A percentile compares a stretch with the other conserved stretches of the same genome.
These are phyloP conservation scores for Cicer judaicum DNA, from an alignment of 306 rosid species.

Conservation along the genomic window DNA sequence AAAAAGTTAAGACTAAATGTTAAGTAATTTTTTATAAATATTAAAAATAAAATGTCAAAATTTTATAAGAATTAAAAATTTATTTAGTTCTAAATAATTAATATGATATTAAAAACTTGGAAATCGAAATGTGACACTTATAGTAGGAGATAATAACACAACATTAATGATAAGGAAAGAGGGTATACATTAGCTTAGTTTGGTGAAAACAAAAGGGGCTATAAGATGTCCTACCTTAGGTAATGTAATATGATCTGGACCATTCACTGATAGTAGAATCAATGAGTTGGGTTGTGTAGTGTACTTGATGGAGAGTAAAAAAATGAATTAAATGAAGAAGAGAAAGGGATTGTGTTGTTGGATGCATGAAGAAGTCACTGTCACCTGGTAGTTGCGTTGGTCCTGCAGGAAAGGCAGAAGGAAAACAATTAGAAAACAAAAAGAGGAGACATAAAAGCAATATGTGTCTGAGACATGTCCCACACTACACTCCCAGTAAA, in stretches of 20 bases:
- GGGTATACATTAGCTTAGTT: slow-evolving; percentile 4
- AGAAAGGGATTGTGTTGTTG: slow-evolving; percentile 34
- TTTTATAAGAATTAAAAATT: too few species aligned
- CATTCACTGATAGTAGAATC: slow-evolving; percentile 48
- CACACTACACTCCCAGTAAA: slow-evolving; percentile 49
- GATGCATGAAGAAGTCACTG: slow-evolving; percentile 53
- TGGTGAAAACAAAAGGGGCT: too few species aligned
- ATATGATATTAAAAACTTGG: too few species aligned
- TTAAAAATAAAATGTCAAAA: too few species aligned
- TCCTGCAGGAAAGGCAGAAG: slow-evolving; percentile 40
- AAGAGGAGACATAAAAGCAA: slow-evolving; percentile 56
- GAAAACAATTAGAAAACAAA: slow-evolving; percentile 59
- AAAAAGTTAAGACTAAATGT: too few species aligned
- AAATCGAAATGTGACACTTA: too few species aligned
- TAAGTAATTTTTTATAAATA: too few species aligned
- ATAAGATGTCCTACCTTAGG: not conserved
- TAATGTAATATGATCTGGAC: slow-evolving; percentile 44
- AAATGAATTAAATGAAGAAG: slow-evolving; percentile 49
- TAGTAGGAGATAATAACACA: too few species aligned
- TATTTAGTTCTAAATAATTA: too few species aligned
- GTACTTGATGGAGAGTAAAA: slow-evolving; percentile 9
- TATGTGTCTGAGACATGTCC: slow-evolving; percentile 56
- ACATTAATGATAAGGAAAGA: slow-evolving; percentile 41
- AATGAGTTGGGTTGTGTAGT: slow-evolving; percentile 45
- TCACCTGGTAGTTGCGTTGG: slow-evolving; percentile 68